Evolutionary conservation across 371 early-diverging fungal species (phyloP).

Genomic region (Mucor velutinosus): DNA sequence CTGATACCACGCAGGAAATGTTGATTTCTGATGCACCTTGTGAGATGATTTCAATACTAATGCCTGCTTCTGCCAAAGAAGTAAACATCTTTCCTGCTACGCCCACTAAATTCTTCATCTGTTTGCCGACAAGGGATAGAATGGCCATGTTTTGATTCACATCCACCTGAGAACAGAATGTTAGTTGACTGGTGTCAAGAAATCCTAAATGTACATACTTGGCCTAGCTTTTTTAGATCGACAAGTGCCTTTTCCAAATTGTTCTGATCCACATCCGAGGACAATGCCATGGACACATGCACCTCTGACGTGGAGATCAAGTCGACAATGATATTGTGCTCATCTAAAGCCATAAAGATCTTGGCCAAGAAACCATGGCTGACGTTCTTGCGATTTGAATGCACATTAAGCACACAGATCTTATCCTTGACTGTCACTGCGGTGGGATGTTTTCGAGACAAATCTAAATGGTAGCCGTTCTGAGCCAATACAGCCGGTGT

Average conservation of each 20-base stretch:
- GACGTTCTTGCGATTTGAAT: conserved; percentile 91
- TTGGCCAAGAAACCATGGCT: conserved; percentile 95
- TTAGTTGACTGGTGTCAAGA: not conserved
- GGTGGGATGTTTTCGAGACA: conserved; percentile 77
- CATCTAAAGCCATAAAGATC: conserved; percentile 89
- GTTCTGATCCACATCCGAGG: conserved; percentile 59
- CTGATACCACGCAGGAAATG: conserved; percentile 93
- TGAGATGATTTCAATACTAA: conserved; percentile 98
- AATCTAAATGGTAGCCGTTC: conserved; percentile 71
- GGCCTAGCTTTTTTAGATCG: conserved; percentile 72
- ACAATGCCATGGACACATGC: conserved; percentile 94
- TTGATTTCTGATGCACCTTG: conserved; percentile 98
- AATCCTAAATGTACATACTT: conserved; percentile 36
- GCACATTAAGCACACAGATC: conserved; percentile 90
- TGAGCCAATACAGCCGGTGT: conserved; percentile 71
- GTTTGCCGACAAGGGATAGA: conserved; percentile 92
- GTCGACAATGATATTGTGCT: conserved; percentile 89
- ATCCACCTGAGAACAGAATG: conserved; percentile 53
- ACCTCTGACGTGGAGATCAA: conserved; percentile 96
- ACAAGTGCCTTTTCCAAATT: conserved; percentile 67
- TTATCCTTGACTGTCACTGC: conserved; percentile 98
- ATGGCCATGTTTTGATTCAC: conserved; percentile 87
- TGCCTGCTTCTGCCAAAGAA: conserved; percentile 82
- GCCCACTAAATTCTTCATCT: conserved; percentile 95
- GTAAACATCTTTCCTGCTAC: conserved; percentile 93